Base-by-base conservation (phyloP, 164 flowering plant genomes). In the Akebia trifoliata region DNA sequence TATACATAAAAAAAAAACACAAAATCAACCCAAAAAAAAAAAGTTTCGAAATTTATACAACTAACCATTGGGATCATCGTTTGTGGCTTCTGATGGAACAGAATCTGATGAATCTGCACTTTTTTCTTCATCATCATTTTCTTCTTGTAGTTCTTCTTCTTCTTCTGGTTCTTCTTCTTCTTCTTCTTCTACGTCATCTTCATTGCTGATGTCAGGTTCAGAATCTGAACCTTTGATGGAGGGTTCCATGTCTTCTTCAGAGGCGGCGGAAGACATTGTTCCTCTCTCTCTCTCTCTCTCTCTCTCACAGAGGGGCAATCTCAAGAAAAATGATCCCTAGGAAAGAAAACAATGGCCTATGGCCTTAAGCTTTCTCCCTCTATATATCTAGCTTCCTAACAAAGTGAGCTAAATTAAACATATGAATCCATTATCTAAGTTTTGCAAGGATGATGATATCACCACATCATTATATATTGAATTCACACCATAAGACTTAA, bases 111-210 rank as follows among this genome's bases (percentile, higher is more conserved):
- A 43, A 14, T 63, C 72, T 25, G 49, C 60, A 8, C 39, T 34
- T 40, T 50, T 60, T 11, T 50, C 54, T 6, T 60, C 72, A 8
- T 47, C 72, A 0, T 39, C 66, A 1, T 57, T 68, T 22, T 57
- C 52, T 34, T 17, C 43, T 8, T 59, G 45, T 10, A n/a, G 32
- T 25, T 58, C 68, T 26, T 34, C 69, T 15, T 14, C 65, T 14
- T 54, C 72, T 51, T 63, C 72, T 35, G n/a, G n/a, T n/a, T 15
- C 58, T 12, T 24, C 67, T 2, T 37, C 66, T 4, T 42, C 63
- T 6, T 28, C 56, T 14, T 18, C 65, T 24, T 62, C 54, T 17
- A 44, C 67, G 8, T 15, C 50, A 1, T 63, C 65, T 0, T 35
- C 59, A 6, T 4, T 37, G 47, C 22, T 36, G 30, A n/a, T 29